A percentile compares a stretch with the other conserved stretches of the same genome.
Conservation (phyloP, 2,329 filamentous ascomycete species). For the Harringtonia lauricola region DNA sequence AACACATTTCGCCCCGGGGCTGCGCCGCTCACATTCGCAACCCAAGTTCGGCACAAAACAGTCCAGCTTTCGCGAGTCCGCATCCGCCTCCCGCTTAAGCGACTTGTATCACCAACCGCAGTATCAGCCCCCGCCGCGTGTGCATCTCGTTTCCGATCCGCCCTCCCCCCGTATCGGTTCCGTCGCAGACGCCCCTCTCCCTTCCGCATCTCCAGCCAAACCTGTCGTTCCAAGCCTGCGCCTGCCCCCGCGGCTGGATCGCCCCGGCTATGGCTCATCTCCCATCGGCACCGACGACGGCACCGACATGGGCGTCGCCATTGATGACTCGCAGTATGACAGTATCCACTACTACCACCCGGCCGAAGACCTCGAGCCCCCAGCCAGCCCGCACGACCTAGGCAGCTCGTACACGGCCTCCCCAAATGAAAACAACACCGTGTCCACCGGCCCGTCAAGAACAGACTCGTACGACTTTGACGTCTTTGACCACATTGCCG, state of each 20-base stretch:
- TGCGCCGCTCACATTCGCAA: conserved; percentile 51
- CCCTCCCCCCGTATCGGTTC: conserved; percentile 43
- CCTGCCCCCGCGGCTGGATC: conserved; percentile 44
- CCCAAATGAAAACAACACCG: conserved; percentile 38
- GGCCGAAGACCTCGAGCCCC: conserved; percentile 37
- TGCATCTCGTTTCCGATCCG: conserved; percentile 38
- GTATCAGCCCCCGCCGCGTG: background rate
- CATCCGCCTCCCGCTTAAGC: conserved; percentile 33
- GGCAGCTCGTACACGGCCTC: conserved; percentile 41
- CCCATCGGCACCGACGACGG: conserved; percentile 10
- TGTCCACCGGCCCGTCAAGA: conserved; percentile 40
- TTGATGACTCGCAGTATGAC: conserved; percentile 27
- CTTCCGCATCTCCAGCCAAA: conserved; percentile 47
- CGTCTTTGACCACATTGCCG: conserved; percentile 44
- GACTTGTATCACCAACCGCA: conserved; percentile 31
- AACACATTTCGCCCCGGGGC: conserved; percentile 41
- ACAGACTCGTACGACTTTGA: conserved; percentile 47
- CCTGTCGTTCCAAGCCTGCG: conserved; percentile 49
- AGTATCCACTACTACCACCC: conserved; percentile 32
- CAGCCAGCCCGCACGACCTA: conserved; percentile 33
- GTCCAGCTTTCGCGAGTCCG: conserved; percentile 30
- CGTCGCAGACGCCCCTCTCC: conserved; percentile 40
- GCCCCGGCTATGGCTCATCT: conserved; percentile 27
- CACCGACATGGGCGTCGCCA: conserved; percentile 4
- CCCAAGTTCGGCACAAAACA: conserved; percentile 39